A percentile compares a stretch with the other conserved stretches of the same genome.
Evolutionary conservation across 2,329 filamentous ascomycete genomes (phyloP).

Genomic region (Ceratocystis cubensis): DNA sequence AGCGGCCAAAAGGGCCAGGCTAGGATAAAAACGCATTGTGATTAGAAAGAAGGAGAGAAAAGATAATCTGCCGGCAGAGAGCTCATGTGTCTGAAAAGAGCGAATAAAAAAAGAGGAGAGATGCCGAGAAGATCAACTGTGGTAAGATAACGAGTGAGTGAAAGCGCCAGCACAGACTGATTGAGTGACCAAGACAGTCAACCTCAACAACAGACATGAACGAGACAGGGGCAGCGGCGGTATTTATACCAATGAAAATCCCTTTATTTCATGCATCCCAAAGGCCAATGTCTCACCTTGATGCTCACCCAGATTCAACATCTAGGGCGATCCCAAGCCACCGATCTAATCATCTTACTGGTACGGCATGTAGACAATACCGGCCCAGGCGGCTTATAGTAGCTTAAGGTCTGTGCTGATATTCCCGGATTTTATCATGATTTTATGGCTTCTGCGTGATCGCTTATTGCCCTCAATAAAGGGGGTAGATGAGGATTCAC

Average conservation of each 20-base stretch:
- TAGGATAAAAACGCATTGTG: background rate
- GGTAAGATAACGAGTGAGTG: background rate
- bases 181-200: background rate
- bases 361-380: no score
- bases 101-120: background rate
- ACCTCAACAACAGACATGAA: background rate
- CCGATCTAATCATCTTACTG: no score
- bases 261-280: no score
- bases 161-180: background rate
- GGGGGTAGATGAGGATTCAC: background rate
- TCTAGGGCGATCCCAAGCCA: no score
- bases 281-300: no score
- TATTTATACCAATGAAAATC: no score
- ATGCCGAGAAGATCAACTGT: background rate
- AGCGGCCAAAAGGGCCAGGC: constrained; percentile 4
- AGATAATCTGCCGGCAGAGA: constrained; percentile 4
- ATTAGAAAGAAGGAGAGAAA: background rate
- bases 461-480: background rate
- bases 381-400: background rate
- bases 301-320: no score
- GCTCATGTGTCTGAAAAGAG: background rate
- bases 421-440: background rate
- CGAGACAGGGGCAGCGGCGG: no score
- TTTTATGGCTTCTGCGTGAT: background rate
- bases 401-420: background rate